phyloP scores from a whole-genome alignment of 2,329 filamentous ascomycete genomes.

The Fusarium mangiferae region DNA sequence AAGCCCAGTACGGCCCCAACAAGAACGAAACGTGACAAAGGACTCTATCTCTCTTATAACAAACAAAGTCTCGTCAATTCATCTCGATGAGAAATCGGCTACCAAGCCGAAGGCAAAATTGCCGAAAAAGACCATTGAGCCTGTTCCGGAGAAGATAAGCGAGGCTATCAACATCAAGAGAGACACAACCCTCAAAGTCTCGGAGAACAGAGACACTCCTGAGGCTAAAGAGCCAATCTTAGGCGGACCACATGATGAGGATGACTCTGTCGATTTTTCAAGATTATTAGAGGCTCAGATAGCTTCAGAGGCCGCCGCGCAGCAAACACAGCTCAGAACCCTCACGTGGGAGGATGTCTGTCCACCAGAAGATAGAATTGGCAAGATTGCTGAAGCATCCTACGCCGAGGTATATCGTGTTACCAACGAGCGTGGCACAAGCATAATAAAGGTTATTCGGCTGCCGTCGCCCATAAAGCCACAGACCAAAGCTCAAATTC shows the following conservation, averaged over 20 bases:
- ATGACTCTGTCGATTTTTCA: constrained; percentile 3
- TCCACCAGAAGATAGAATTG: constrained; percentile 61
- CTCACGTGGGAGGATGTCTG: constrained; percentile 69
- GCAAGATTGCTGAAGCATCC: constrained; percentile 74
- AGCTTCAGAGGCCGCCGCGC: constrained; percentile 32
- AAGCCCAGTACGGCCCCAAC: constrained; percentile 56
- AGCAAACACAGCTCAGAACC: constrained; percentile 51
- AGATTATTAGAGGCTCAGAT: constrained; percentile 10
- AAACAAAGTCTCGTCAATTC: constrained; percentile 48
- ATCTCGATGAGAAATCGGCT: constrained; percentile 37
- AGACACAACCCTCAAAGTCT: background rate
- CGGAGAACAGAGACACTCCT: background rate
- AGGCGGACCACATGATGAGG: background rate
- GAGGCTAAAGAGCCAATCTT: constrained; percentile 1
- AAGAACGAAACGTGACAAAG: constrained; percentile 17
- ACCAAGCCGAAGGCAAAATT: constrained; percentile 29
- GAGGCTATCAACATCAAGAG: constrained; percentile 10
- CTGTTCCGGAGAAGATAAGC: constrained; percentile 17
- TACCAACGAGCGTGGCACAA: constrained; percentile 67
- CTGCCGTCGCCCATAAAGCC: constrained; percentile 67
- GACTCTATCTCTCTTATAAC: constrained; percentile 49
- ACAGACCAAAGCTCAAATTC: constrained; percentile 66
- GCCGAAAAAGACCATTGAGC: constrained; percentile 1
- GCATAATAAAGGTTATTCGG: constrained; percentile 73
- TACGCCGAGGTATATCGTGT: constrained; percentile 74